Base-by-base conservation (phyloP, 2,329 filamentous ascomycete genomes). In the Aciculosporium take region DNA sequence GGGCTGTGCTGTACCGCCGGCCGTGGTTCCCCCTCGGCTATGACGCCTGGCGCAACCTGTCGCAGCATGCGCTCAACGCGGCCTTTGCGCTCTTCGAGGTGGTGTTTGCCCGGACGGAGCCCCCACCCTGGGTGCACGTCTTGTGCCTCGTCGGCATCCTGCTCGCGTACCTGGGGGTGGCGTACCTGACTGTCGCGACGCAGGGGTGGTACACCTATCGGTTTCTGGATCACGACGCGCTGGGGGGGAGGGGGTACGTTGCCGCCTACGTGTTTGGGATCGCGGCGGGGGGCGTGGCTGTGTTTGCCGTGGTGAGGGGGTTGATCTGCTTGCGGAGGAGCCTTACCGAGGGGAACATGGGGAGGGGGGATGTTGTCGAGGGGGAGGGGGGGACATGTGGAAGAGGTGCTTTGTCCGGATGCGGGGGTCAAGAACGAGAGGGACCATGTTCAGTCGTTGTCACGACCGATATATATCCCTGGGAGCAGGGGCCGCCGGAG, bases 41-140 rank as follows among this genome's bases (percentile, higher is more conserved):
- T 50, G 51, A 58, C 5, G 69, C 67, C 10, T 85, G 78, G 76
- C 67, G 62, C 51, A 82, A 84, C 56, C 64, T 84, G 49, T 83
- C 79, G 31, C 71, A 84, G 58, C 86, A 94, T 60, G 79, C 66
- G 17, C 62, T 93, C 40, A 93, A 93, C 64, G 71, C 73, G 37
- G 56, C 68, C 40, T 86, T 84, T 56, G 81, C 82, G 1, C 64
- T 88, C n/a, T 72, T 86, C 52, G 84, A 93, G 62, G 71, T 91
- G 50, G 21, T 81, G 18, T 50, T 91, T 27, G 68, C 84, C 2
- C 70, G 83, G 30, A 83, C 80, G 3, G 63, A 66, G 6, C 72
- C 76, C 9, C 68, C 73, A 21, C 61, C 54, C 7, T 79, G 74
- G 62, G 60, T 82, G 18, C 78, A 87, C 53, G 57, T 85, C n/a